Evolutionary conservation across 208 protist species (phyloP).

Genomic region (Trypanosoma scelopori): DNA sequence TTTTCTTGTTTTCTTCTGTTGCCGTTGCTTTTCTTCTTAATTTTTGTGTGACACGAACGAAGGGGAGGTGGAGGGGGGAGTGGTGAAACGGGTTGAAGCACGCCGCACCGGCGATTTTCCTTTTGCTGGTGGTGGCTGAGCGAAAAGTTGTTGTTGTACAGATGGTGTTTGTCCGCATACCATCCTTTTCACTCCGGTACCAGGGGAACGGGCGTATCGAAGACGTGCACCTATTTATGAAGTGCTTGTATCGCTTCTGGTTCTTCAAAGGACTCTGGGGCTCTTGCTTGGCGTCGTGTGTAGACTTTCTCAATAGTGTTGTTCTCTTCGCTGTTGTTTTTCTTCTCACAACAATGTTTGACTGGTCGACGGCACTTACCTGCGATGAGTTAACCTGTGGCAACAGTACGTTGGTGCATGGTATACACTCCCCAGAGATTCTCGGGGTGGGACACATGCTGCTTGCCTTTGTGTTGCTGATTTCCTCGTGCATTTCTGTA

Average conservation of each 20-base stretch:
- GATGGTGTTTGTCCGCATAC: constrained; percentile 27
- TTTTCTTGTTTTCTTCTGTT: too few relatives aligned
- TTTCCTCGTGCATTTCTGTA: constrained; percentile 34
- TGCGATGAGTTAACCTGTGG: constrained; percentile 67
- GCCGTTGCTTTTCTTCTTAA: too few relatives aligned
- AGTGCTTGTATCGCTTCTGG: constrained; percentile 70
- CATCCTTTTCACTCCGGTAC: constrained; percentile 47
- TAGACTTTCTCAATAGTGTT: constrained; percentile 71
- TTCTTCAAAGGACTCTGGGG: constrained; percentile 75
- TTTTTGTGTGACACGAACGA: too few relatives aligned
- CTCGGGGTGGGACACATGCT: constrained; percentile 25
- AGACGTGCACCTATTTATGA: constrained; percentile 71
- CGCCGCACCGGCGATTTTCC: too few relatives aligned
- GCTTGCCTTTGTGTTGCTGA: constrained; percentile 44
- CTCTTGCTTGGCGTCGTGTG: constrained; percentile 42
- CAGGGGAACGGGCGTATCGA: constrained; percentile 52
- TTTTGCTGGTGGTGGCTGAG: too few relatives aligned
- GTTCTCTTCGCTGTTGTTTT: constrained; percentile 48
- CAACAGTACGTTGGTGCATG: constrained; percentile 33
- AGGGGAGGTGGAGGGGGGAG: too few relatives aligned
- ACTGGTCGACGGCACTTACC: constrained; percentile 52
- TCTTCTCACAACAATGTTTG: constrained; percentile 61
- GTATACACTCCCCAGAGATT: constrained; percentile 45
- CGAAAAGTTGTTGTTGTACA: background rate
- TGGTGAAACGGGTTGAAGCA: too few relatives aligned